Evolutionary conservation across 2,329 filamentous ascomycete species (phyloP).

Genomic region (Akanthomyces uredinophilus): DNA sequence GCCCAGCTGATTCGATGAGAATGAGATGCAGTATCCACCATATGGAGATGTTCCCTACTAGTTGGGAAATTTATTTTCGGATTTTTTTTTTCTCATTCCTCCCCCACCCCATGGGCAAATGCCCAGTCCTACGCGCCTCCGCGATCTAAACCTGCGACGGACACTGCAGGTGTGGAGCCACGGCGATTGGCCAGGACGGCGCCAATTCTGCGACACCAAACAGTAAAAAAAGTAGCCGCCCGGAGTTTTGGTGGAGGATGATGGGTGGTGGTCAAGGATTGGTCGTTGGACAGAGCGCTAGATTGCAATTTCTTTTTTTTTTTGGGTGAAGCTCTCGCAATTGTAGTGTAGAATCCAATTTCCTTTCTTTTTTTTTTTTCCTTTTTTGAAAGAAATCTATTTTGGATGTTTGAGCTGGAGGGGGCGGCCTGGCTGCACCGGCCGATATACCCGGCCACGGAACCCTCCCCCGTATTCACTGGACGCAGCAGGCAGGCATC

Average conservation of each 20-base stretch:
- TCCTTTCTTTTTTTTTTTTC: neutral
- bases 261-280: neutral
- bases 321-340: too few relatives aligned
- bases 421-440: neutral
- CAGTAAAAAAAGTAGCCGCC: slow-evolving; percentile 6
- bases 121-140: neutral
- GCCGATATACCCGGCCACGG: neutral
- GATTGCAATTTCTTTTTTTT: too few relatives aligned
- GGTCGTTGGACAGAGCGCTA: neutral
- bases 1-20: too few relatives aligned
- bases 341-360: too few relatives aligned
- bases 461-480: neutral
- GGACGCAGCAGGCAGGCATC: too few relatives aligned
- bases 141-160: neutral
- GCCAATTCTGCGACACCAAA: slow-evolving; percentile 16
- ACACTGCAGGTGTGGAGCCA: slow-evolving; percentile 12
- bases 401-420: neutral
- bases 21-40: too few relatives aligned
- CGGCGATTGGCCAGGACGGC: slow-evolving; percentile 24
- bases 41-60: neutral
- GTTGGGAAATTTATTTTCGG: neutral
- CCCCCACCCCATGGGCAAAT: too few relatives aligned
- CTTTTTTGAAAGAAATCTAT: neutral
- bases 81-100: too few relatives aligned
- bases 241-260: neutral